Conservation (phyloP, 2,329 filamentous ascomycete genomes). For the Pestalotiopsis sp. region DNA sequence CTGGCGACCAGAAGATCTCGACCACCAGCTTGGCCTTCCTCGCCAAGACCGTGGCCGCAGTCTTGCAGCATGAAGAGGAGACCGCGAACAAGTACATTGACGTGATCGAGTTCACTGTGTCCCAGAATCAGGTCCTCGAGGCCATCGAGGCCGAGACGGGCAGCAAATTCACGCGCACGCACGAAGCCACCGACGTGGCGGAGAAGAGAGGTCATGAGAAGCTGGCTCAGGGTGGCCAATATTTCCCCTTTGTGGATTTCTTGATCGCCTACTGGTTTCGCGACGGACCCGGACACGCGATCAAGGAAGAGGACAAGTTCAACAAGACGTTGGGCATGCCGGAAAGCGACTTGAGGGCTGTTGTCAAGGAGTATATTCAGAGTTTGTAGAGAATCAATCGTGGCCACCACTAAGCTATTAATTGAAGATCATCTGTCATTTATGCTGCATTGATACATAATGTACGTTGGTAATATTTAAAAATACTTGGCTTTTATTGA, state of each 20-base stretch:
- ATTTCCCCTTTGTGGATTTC: slow-evolving; percentile 15
- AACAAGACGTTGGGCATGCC: slow-evolving; percentile 13
- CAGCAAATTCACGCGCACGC: slow-evolving; percentile 43
- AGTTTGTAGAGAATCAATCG: background rate
- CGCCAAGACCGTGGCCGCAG: slow-evolving; percentile 42
- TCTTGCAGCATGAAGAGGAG: slow-evolving; percentile 40
- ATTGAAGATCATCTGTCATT: no score
- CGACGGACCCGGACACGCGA: slow-evolving; percentile 14
- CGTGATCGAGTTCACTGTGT: slow-evolving; percentile 50
- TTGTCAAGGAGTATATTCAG: background rate
- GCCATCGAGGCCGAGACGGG: slow-evolving; percentile 43
- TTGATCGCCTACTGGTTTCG: slow-evolving; percentile 16
- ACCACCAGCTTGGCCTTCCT: slow-evolving; percentile 45
- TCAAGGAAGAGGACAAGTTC: slow-evolving; percentile 15
- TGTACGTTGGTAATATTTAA: fast-evolving
- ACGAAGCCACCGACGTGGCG: background rate
- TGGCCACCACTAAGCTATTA: background rate
- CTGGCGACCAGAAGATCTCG: slow-evolving; percentile 44
- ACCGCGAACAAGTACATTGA: slow-evolving; percentile 53
- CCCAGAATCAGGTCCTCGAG: slow-evolving; percentile 49
- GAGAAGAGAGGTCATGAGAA: background rate
- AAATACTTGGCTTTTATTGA: no score
- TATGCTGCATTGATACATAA: no score
- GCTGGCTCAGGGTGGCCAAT: background rate
- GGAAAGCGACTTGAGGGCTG: background rate